A percentile compares a stretch with the other conserved stretches of the same genome.
phyloP scores from a whole-genome alignment of 306 rosid species.

The Hippophae tibetana region DNA sequence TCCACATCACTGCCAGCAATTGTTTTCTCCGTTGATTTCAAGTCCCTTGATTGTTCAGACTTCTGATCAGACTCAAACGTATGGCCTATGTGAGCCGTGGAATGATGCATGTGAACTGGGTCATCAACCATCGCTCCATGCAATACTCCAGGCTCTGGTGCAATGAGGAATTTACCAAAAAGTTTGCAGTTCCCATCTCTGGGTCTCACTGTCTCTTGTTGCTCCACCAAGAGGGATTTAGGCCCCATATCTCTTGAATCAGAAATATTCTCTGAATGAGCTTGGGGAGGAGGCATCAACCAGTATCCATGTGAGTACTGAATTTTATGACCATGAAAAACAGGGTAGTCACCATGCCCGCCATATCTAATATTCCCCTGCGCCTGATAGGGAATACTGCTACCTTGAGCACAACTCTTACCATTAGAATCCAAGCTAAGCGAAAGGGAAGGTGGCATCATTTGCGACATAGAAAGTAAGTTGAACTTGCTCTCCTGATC shows the following conservation, averaged over 20 bases:
- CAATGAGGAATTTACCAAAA: conserved; percentile 68
- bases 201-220: conserved; percentile 34
- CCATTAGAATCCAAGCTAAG: conserved; percentile 49
- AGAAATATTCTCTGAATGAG: conserved; percentile 38
- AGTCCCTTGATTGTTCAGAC: conserved; percentile 39
- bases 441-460: conserved; percentile 43
- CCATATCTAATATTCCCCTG: conserved; percentile 34
- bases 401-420: conserved; percentile 42
- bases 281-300: conserved; percentile 61
- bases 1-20: conserved; percentile 32
- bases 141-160: conserved; percentile 27
- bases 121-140: conserved; percentile 28
- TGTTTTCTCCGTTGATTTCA: conserved; percentile 31
- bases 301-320: conserved; percentile 51
- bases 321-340: conserved; percentile 44
- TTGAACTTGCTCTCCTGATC: conserved; percentile 59
- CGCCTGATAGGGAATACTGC: conserved; percentile 36
- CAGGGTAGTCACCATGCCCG: conserved; percentile 42
- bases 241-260: conserved; percentile 36
- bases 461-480: conserved; percentile 41
- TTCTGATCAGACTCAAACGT: conserved; percentile 35
- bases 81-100: conserved; percentile 19
- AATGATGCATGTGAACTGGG: conserved; percentile 24
- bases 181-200: conserved; percentile 71
- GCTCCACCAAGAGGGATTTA: conserved; percentile 23